A percentile compares a stretch with the other conserved stretches of the same genome.
These are phyloP conservation scores for Penicillium sp. DNA, from an alignment of 2,329 filamentous ascomycete species.

Conservation along the genomic window DNA sequence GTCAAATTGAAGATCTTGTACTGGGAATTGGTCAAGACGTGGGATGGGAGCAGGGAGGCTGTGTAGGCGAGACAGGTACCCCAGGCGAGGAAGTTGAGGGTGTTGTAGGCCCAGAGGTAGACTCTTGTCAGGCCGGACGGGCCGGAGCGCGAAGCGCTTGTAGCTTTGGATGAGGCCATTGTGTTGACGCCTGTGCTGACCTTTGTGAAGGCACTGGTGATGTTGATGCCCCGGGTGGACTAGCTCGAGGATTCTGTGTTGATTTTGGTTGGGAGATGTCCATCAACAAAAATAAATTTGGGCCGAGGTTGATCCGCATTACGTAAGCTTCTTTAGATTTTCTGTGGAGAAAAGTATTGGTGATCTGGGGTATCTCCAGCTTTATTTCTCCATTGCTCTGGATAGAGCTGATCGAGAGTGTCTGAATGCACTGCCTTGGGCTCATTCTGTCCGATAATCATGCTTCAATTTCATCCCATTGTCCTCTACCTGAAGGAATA, in stretches of 20 bases:
- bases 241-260: conserved; percentile 13
- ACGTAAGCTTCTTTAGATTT: conserved; percentile 21
- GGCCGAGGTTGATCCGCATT: conserved; percentile 6
- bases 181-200: conserved; percentile 1
- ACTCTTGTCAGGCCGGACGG: conserved; percentile 52
- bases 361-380: conserved; percentile 2
- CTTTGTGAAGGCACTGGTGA: conserved; percentile 4
- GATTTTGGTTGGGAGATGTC: conserved; percentile 6
- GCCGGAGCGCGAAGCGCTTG: conserved; percentile 17
- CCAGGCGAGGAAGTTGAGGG: conserved; percentile 74
- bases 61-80: conserved; percentile 68
- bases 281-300: conserved; percentile 3
- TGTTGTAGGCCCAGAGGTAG: conserved; percentile 86
- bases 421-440: not conserved
- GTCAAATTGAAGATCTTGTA: conserved; percentile 47
- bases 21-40: conserved; percentile 48
- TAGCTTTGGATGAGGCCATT: conserved; percentile 17
- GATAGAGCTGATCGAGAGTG: not conserved
- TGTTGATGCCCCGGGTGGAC: conserved; percentile 5
- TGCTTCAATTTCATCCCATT: not conserved
- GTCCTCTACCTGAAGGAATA: not conserved
- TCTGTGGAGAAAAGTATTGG: conserved; percentile 5
- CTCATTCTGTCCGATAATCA: not conserved
- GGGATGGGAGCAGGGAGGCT: conserved; percentile 52
- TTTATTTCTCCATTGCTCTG: not conserved